These are phyloP conservation scores for Aspergillus eucalypticola DNA, from an alignment of 2,329 filamentous ascomycete genomes.

Conservation along the genomic window DNA sequence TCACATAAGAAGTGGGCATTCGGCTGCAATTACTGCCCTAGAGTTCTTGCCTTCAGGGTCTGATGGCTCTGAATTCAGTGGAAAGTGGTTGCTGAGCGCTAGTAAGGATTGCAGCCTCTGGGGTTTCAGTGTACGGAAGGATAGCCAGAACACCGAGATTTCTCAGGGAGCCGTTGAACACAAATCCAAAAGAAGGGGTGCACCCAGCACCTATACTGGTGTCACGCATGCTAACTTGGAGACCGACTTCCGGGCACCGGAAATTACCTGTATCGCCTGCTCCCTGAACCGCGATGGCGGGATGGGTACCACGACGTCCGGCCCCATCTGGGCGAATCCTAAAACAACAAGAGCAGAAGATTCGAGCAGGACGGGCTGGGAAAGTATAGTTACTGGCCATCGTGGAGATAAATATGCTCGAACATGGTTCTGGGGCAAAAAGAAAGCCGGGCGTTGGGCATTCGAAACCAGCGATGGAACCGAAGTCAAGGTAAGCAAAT, in stretches of 20 bases:
- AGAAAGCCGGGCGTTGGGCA: constrained; percentile 88
- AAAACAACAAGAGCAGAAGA: constrained; percentile 68
- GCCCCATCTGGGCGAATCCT: constrained; percentile 79
- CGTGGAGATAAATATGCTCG: constrained; percentile 79
- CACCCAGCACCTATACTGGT: constrained; percentile 16
- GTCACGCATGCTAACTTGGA: constrained; percentile 15
- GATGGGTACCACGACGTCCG: constrained; percentile 79
- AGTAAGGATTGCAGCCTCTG: constrained; percentile 88
- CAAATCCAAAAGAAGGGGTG: constrained; percentile 73
- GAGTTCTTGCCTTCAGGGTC: constrained; percentile 85
- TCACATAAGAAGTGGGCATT: constrained; percentile 84
- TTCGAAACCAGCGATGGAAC: constrained; percentile 81
- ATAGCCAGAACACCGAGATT: constrained; percentile 89
- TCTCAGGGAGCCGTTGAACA: constrained; percentile 87
- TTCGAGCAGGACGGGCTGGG: constrained; percentile 85
- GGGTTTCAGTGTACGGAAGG: constrained; percentile 92
- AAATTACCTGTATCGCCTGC: constrained; percentile 87
- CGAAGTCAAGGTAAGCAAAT: constrained; percentile 61
- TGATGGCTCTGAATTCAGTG: constrained; percentile 81
- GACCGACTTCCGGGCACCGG: constrained; percentile 73
- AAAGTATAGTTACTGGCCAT: constrained; percentile 93
- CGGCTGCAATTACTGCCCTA: constrained; percentile 78
- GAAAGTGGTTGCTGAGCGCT: constrained; percentile 92
- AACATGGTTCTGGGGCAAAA: constrained; percentile 98
- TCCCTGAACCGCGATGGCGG: constrained; percentile 93